phyloP scores from a whole-genome alignment of 2,329 filamentous ascomycete genomes.

The Aureobasidium melanogenum region DNA sequence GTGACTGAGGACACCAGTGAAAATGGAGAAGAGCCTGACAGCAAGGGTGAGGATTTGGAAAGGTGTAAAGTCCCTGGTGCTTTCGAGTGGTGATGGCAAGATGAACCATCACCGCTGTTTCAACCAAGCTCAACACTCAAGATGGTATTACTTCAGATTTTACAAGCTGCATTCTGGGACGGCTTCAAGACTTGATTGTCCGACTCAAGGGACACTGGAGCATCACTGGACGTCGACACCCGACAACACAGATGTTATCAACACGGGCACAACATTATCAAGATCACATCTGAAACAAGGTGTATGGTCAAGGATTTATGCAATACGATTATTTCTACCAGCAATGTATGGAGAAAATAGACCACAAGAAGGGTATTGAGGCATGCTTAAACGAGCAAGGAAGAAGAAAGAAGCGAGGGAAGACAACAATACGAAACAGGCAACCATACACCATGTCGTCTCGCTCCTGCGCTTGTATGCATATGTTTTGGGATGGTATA shows the following conservation, averaged over 20 bases:
- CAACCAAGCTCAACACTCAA: not conserved
- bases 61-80: not conserved
- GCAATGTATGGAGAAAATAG: constrained; percentile 3
- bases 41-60: not conserved
- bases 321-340: constrained; percentile 11
- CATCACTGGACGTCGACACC: not conserved
- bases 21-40: not conserved
- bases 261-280: not conserved
- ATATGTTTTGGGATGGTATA: not conserved
- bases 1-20: not conserved
- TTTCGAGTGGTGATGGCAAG: not conserved
- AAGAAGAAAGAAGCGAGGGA: not conserved
- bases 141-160: not conserved
- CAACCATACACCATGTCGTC: not conserved
- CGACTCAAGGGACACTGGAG: not conserved
- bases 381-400: not conserved
- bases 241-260: not conserved
- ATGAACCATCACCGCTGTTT: not conserved
- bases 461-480: not conserved
- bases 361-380: constrained; percentile 3
- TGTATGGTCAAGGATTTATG: not conserved
- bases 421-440: not conserved
- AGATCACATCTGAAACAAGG: not conserved
- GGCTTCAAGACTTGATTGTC: not conserved
- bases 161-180: not conserved